Evolutionary conservation across 2,329 filamentous ascomycete species (phyloP).

Genomic region (Elsinoe arachidis): DNA sequence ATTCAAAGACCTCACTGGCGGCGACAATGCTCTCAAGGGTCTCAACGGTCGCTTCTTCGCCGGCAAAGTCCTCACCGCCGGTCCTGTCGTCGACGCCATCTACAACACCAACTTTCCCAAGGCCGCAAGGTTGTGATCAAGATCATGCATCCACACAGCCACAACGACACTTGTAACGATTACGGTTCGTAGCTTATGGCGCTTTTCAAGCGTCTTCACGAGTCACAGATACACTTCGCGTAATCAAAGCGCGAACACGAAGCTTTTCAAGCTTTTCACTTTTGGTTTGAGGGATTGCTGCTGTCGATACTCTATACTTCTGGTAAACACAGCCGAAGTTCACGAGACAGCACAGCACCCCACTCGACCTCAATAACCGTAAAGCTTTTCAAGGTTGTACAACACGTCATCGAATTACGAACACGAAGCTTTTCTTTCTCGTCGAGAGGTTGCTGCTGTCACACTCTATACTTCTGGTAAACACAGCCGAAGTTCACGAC

Average conservation of each 20-base stretch:
- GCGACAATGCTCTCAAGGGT: conserved; percentile 95
- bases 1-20: conserved; percentile 89
- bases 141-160: neutral
- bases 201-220: neutral
- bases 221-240: neutral
- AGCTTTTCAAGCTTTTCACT: neutral
- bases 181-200: neutral
- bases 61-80: conserved; percentile 82
- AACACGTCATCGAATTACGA: no score
- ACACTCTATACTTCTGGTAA: no score
- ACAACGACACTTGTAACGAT: neutral
- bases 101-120: conserved; percentile 52
- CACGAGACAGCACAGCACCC: no score
- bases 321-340: no score
- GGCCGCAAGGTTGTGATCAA: conserved; percentile 21
- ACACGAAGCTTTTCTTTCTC: no score
- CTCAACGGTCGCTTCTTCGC: conserved; percentile 96
- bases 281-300: neutral
- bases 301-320: no score
- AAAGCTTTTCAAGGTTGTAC: no score
- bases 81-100: conserved; percentile 94
- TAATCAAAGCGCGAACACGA: neutral
- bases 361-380: no score
- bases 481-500: no score
- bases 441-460: no score